phyloP scores from a whole-genome alignment of 2,329 filamentous ascomycete genomes.

The Hansfordia pulvinata region DNA sequence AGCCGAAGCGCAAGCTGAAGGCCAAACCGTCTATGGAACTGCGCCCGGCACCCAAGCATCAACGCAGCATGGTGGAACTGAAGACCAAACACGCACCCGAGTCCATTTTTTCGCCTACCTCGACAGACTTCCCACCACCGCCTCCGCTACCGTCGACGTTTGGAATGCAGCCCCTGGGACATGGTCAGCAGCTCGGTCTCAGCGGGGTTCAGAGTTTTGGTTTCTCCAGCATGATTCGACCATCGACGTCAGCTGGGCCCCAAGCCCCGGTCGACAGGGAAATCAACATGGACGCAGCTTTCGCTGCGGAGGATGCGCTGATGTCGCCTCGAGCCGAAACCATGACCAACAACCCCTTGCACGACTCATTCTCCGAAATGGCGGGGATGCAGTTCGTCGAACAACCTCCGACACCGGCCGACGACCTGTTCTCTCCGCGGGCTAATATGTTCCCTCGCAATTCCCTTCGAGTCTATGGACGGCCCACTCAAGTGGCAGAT shows the following conservation, averaged over 20 bases:
- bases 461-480: slow-evolving; percentile 35
- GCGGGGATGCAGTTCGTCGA: slow-evolving; percentile 38
- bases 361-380: slow-evolving; percentile 27
- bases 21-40: not conserved
- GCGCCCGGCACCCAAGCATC: too few species aligned
- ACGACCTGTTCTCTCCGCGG: slow-evolving; percentile 39
- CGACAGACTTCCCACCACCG: slow-evolving; percentile 16
- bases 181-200: too few species aligned
- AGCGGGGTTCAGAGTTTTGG: slow-evolving; percentile 29
- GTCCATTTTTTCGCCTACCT: slow-evolving; percentile 10
- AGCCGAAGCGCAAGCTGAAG: not conserved
- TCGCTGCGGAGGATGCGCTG: slow-evolving; percentile 37
- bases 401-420: slow-evolving; percentile 34
- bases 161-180: slow-evolving; percentile 19
- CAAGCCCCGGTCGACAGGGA: slow-evolving; percentile 20
- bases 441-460: slow-evolving; percentile 39
- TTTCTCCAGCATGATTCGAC: slow-evolving; percentile 23
- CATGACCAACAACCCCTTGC: slow-evolving; percentile 57
- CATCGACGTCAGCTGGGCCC: slow-evolving; percentile 8
- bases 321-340: slow-evolving; percentile 61
- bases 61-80: slow-evolving; percentile 1
- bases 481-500: slow-evolving; percentile 40
- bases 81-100: too few species aligned
- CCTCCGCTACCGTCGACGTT: slow-evolving; percentile 33
- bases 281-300: slow-evolving; percentile 18